Conservation (phyloP, 2,329 filamentous ascomycete genomes). For the Aspergillus fischeri region DNA sequence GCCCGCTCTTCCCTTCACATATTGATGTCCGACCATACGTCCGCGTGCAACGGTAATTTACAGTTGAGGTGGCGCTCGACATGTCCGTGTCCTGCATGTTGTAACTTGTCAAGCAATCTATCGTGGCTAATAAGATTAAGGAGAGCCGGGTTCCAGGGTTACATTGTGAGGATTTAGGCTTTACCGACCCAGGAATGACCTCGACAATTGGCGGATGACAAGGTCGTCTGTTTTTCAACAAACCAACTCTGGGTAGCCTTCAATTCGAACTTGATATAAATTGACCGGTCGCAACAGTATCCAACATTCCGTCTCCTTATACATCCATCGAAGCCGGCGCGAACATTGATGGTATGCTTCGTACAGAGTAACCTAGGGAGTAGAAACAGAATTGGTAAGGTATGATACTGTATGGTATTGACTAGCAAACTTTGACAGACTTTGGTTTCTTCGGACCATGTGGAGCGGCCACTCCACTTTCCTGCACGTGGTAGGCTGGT, state of each 20-base stretch:
- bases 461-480: not conserved
- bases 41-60: not conserved
- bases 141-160: not conserved
- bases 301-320: not conserved
- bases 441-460: not conserved
- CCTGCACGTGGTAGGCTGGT: constrained; percentile 11
- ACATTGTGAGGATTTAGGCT: not conserved
- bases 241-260: too few species aligned
- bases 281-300: too few species aligned
- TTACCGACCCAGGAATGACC: not conserved
- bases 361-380: not conserved
- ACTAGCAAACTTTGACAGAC: not conserved
- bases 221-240: not conserved
- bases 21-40: not conserved
- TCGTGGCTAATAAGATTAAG: not conserved
- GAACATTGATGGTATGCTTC: not conserved
- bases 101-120: not conserved
- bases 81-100: not conserved
- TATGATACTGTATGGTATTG: not conserved
- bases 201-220: not conserved
- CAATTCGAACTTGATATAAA: not conserved
- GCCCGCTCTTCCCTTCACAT: not conserved
- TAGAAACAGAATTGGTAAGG: too few species aligned
- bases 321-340: not conserved
- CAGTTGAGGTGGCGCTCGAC: too few species aligned